phyloP scores from a whole-genome alignment of 1,284 basidiomycete genomes.

The Ganoderma resinaceum region DNA sequence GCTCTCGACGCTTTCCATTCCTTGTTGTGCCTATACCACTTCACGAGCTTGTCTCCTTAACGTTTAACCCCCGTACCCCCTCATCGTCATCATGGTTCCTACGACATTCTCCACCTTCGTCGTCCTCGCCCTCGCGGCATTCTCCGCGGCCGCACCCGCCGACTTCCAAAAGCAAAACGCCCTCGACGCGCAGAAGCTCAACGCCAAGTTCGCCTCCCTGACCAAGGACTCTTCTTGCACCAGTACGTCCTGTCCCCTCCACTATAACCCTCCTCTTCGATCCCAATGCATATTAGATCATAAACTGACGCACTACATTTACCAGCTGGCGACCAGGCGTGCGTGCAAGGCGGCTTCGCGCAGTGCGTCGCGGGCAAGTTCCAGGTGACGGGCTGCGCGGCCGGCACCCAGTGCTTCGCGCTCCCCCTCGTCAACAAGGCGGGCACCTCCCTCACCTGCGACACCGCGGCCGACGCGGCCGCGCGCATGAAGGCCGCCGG shows the following conservation, averaged over 20 bases:
- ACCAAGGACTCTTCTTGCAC: slow-evolving; percentile 49
- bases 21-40: neutral
- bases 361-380: slow-evolving; percentile 56
- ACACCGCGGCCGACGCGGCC: slow-evolving; percentile 54
- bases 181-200: slow-evolving; percentile 56
- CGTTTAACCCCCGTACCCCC: neutral
- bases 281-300: neutral
- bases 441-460: slow-evolving; percentile 65
- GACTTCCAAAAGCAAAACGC: slow-evolving; percentile 53
- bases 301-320: neutral
- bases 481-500: slow-evolving; percentile 62
- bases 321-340: slow-evolving; percentile 52
- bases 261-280: neutral
- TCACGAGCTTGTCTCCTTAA: slow-evolving; percentile 3
- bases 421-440: slow-evolving; percentile 64
- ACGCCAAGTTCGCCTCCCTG: slow-evolving; percentile 55
- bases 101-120: slow-evolving; percentile 25
- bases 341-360: slow-evolving; percentile 42
- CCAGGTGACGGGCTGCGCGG: slow-evolving; percentile 48
- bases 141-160: slow-evolving; percentile 30
- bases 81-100: slow-evolving; percentile 24
- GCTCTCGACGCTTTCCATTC: slow-evolving; percentile 14
- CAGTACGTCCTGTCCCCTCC: slow-evolving; percentile 28
- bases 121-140: slow-evolving; percentile 25
- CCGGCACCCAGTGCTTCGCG: slow-evolving; percentile 53